A percentile compares a stretch with the other conserved stretches of the same genome.
phyloP scores from a whole-genome alignment of 2,329 filamentous ascomycete genomes.

The Fusarium proliferatum region DNA sequence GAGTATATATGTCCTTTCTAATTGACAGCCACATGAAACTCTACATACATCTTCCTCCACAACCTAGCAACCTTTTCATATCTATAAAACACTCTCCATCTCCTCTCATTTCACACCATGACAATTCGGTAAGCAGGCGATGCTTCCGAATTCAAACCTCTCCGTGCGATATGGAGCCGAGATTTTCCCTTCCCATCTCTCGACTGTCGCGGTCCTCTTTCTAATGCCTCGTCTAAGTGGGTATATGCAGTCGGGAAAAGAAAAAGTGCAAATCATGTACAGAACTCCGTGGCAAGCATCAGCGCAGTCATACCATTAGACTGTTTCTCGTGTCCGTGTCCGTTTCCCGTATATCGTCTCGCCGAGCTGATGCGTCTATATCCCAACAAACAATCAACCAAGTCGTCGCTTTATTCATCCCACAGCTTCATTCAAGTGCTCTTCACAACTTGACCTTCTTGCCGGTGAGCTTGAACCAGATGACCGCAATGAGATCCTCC shows the following conservation, averaged over 20 bases:
- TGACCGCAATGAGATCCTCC: slow-evolving; percentile 70
- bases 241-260: slow-evolving; percentile 36
- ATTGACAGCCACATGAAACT: slow-evolving; percentile 26
- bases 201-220: slow-evolving; percentile 14
- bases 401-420: not conserved
- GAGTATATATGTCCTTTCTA: not conserved
- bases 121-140: not conserved
- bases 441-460: slow-evolving; percentile 66
- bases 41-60: slow-evolving; percentile 11
- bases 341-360: slow-evolving; percentile 30
- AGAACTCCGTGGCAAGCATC: slow-evolving; percentile 31
- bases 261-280: slow-evolving; percentile 27
- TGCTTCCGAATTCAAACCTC: slow-evolving; percentile 6
- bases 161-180: not conserved
- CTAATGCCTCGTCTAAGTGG: slow-evolving; percentile 40
- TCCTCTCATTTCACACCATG: slow-evolving; percentile 14
- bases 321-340: slow-evolving; percentile 13
- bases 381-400: slow-evolving; percentile 1
- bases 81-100: slow-evolving; percentile 14
- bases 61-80: slow-evolving; percentile 4
- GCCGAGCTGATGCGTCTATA: slow-evolving; percentile 16
- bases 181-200: not conserved
- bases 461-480: slow-evolving; percentile 73
- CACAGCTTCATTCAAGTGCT: not conserved
- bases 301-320: slow-evolving; percentile 3